These are phyloP conservation scores for Abrus precatorius DNA, from an alignment of 306 rosid species.

Conservation along the genomic window DNA sequence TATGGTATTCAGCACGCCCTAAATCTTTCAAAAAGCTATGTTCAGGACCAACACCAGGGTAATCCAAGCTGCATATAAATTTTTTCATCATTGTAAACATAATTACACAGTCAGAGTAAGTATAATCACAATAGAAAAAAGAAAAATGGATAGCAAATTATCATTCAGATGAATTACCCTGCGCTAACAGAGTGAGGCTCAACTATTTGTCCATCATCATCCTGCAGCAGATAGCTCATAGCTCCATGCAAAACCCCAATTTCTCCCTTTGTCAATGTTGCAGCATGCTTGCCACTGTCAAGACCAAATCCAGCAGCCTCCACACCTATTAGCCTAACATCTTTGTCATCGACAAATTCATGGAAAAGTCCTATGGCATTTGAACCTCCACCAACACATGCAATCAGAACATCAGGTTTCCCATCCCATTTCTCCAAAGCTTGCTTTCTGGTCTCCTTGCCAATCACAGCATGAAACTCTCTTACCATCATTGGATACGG, in stretches of 20 bases:
- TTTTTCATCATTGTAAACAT: constrained; percentile 6
- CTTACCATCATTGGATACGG: constrained; percentile 99
- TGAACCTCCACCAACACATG: constrained; percentile 97
- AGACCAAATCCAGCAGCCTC: constrained; percentile 98
- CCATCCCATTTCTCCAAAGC: constrained; percentile 99
- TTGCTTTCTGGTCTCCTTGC: constrained; percentile 92
- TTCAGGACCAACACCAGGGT: constrained; percentile 99
- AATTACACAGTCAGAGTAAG: constrained; percentile 39
- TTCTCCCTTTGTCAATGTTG: constrained; percentile 90
- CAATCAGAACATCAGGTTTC: constrained; percentile 87
- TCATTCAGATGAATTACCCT: constrained; percentile 65
- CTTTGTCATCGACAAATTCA: constrained; percentile 84
- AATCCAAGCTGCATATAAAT: constrained; percentile 77
- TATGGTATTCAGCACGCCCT: constrained; percentile 87
- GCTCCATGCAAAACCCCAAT: constrained; percentile 98
- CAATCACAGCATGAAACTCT: constrained; percentile 93
- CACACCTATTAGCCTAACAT: constrained; percentile 85
- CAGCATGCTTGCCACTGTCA: constrained; percentile 97
- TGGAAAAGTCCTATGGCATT: constrained; percentile 96
- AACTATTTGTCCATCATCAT: constrained; percentile 93
- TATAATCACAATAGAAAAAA: constrained; percentile 6
- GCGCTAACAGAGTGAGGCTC: constrained; percentile 99
- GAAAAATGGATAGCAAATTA: constrained; percentile 18
- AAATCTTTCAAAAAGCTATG: constrained; percentile 90
- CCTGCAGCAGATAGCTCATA: constrained; percentile 96